These are phyloP conservation scores for Acacia concinna DNA, from an alignment of 331 rosid genomes.

Conservation along the genomic window DNA sequence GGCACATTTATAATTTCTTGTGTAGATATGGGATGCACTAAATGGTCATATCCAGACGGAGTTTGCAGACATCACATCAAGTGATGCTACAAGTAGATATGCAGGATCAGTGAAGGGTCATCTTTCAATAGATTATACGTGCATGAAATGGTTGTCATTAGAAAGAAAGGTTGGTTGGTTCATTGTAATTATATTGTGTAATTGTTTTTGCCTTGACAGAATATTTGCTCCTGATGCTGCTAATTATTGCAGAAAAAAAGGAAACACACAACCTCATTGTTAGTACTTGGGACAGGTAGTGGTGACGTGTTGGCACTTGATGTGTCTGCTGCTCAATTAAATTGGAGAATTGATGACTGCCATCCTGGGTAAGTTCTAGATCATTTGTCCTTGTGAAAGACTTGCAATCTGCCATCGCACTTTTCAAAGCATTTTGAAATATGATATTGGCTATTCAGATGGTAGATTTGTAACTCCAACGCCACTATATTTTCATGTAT, in stretches of 20 bases:
- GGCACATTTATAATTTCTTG: conserved; percentile 20
- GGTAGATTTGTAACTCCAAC: not conserved
- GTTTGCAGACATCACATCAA: conserved; percentile 68
- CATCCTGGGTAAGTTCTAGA: conserved; percentile 74
- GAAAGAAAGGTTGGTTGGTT: conserved; percentile 58
- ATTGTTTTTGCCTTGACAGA: not conserved
- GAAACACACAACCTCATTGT: conserved; percentile 63
- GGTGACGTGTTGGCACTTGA: conserved; percentile 87
- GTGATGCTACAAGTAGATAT: conserved; percentile 46
- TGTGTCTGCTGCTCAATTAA: conserved; percentile 77
- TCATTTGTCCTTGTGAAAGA: not conserved
- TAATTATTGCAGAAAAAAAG: conserved; percentile 66
- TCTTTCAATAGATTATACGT: conserved; percentile 87
- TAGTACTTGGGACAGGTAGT: conserved; percentile 87
- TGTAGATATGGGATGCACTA: conserved; percentile 83
- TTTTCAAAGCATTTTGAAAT: not conserved
- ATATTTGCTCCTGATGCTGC: conserved; percentile 7
- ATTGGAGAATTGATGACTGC: conserved; percentile 80
- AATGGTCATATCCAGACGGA: conserved; percentile 88
- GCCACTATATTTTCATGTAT: not conserved
- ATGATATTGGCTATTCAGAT: not conserved
- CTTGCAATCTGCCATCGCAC: not conserved
- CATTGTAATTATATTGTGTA: not conserved
- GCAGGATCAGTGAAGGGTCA: conserved; percentile 63
- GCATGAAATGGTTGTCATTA: conserved; percentile 86